Base-by-base conservation (phyloP, 169 alveolate genomes). In the Plasmodium relictum region DNA sequence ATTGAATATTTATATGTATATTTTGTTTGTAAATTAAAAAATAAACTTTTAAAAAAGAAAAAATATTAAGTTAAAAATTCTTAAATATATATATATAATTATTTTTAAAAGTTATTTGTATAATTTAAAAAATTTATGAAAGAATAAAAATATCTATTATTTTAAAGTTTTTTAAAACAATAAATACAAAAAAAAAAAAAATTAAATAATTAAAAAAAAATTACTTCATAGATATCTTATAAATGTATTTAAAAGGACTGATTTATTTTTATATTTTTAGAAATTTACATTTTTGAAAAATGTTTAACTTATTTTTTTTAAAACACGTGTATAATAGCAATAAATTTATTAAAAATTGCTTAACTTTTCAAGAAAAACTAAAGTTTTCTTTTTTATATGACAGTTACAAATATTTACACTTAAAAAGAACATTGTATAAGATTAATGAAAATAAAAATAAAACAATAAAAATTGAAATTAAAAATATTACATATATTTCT, bases 231-330 rank as follows among this genome's bases (percentile, higher is more conserved):
- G 39, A 31, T 31, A 31, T 31, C 3, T 31, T 31, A 3, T 31
- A 31, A 31, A 31, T 31, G 39, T 31, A 31, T 2, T 31, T 31
- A 31, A 3, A 31, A 3, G 3, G 1, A 31, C 6, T 31, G 1
- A 31, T 31, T 31, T 31, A 31, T 2, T 31, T 31, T 31, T 31
- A 3, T 31, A 31, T 31, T 31, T 31, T 31, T 44, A 68, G 41
- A 68, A 68, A 10, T 31, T 31, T 31, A 3, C 3, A 31, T 31
- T 31, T 31, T 31, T 44, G 39, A 50, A 74, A 74, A 74, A 74
- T 74, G 88, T 50, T 61, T 56, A 62, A 39, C 9, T 74, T 63
- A 62, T 56, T 44, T 63, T 54, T 74, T 41, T 41, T 69, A 26
- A 63, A 63, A 37, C 20, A 20, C 66, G 44, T 61, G 39, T 39